Evolutionary conservation across 495 filamentous ascomycete genomes (phyloP), one percentile per base, ranked within the genome.

Genomic region (Aeminium ludgeri): DNA sequence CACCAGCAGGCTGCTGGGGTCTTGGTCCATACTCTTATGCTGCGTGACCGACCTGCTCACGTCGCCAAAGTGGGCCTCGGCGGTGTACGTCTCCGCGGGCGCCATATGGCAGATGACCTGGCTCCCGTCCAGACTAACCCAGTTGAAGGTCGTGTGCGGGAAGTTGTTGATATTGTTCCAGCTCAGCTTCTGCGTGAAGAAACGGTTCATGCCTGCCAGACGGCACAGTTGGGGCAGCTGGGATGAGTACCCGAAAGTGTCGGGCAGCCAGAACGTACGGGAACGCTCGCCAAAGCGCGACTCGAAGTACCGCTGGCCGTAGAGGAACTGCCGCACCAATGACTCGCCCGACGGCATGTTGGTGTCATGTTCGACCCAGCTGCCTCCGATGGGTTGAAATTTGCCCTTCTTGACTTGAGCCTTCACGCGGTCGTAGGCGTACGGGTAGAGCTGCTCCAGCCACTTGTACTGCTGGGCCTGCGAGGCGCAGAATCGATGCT

Each of bases 141-240:
- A 97, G 53, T 89, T 89, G 67, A 97, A 97, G 0, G 89, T 96
- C 1, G 87, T 95, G 50, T 96, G 89, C 1, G 89, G 89, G 62
- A 97, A 97, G 44, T 80, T 92, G 64, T 97, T 96, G 66, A 97
- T 95, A 59, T 96, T 96, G 60, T 97, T 97, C 78, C 78, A 83
- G 57, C 76, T 81, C 29, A 97, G 70, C 61, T 97, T 97, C 60
- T 97, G 89, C 1, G 89, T 97, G 49, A 97, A 82, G 65, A 97
- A 97, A 23, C 89, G 73, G 40, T 67, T 79, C 89, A 97, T 97
- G 30, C 87, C 89, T 15, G 89, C 78, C 25, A 93, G 63, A 8
- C 86, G 79, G 50, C 82, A 94, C 23, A 97, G 62, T 56, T 97
- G 89, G 27, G 89, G 89, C 15, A 97, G 70, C 60, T 97, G 89